phyloP scores from a whole-genome alignment of 352 stramenopile genomes.

The Globisporangium uncinulatum region DNA sequence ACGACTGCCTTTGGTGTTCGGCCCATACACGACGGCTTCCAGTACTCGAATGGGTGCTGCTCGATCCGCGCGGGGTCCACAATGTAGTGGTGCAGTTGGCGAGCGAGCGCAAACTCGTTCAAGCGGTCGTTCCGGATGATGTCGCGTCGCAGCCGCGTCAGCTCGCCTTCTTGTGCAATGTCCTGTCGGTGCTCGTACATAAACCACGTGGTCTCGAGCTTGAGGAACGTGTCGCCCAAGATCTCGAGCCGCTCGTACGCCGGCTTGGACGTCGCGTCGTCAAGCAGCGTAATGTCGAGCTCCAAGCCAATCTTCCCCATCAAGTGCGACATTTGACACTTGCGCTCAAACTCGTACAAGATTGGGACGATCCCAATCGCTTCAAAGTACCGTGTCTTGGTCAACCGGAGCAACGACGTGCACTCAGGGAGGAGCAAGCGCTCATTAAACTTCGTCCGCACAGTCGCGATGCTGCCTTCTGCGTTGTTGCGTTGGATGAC shows the following conservation, averaged over 20 bases:
- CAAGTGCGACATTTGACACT: slow-evolving; percentile 85
- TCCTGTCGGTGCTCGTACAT: slow-evolving; percentile 73
- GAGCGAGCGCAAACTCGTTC: slow-evolving; percentile 58
- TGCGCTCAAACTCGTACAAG: slow-evolving; percentile 86
- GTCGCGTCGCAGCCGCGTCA: slow-evolving; percentile 72
- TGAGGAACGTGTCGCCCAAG: slow-evolving; percentile 79
- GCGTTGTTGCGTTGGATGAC: slow-evolving; percentile 77
- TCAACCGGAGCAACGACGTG: slow-evolving; percentile 55
- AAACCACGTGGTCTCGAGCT: slow-evolving; percentile 84
- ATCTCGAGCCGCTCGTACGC: slow-evolving; percentile 82
- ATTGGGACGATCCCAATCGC: slow-evolving; percentile 78
- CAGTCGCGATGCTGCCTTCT: slow-evolving; percentile 48
- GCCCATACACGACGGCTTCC: slow-evolving; percentile 87
- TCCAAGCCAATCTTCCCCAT: slow-evolving; percentile 75
- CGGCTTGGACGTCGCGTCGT: slow-evolving; percentile 82
- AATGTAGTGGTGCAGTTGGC: slow-evolving; percentile 71
- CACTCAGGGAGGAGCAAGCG: slow-evolving; percentile 66
- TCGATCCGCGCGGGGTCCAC: slow-evolving; percentile 73
- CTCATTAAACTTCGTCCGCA: slow-evolving; percentile 72
- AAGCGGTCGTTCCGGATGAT: slow-evolving; percentile 86
- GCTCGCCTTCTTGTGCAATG: slow-evolving; percentile 59
- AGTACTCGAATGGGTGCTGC: slow-evolving; percentile 77
- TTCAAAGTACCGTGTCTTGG: slow-evolving; percentile 71
- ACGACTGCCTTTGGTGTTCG: slow-evolving; percentile 67
- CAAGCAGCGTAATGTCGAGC: slow-evolving; percentile 63